Base-by-base conservation (phyloP, 108 stramenopile genomes). In the Pseudonitzschia multiseries region DNA sequence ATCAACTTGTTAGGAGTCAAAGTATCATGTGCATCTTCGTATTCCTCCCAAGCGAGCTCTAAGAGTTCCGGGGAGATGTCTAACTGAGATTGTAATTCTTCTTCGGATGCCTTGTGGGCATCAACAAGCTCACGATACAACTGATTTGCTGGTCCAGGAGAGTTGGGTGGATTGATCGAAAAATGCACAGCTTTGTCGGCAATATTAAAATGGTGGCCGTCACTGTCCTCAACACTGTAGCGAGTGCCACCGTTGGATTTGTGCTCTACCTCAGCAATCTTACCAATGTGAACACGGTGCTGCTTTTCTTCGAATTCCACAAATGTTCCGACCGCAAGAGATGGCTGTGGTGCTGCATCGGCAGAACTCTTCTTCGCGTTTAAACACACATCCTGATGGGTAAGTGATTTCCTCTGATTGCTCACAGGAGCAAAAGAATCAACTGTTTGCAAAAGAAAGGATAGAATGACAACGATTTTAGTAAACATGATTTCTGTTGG, bases 31-130 rank as follows among this genome's bases (percentile, higher is more conserved):
- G 70, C 65, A 57, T 75, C 78, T 40, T 62, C 77, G 22, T 83
- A 80, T 57, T 72, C 86, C 70, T 86, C 83, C 86, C 86, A 86
- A 17, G 86, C 86, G 77, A 86, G 78, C 59, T 84, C 73, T 22
- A 86, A 52, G 6, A 86, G 59, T 28, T 86, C 86, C 14, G 83
- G 71, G 14, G 76, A 69, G 4, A 86, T 73, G 50, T 83, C 86
- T 26, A 86, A 66, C 33, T 72, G 31, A 4, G 74, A 65, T 60
- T 74, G 80, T 13, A 86, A 48, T 18, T 69, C 74, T 36, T 71
- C 26, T 40, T 80, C 69, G 20, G 81, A 77, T 44, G 67, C 74
- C 18, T 86, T 67, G 22, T 81, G 81, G 0, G 78, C 83, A 29
- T 50, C 59, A 40, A 48, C 53, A 68, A 86, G 81, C 28, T 86